Evolutionary conservation across 768 basidiomycete genomes (phyloP).

Genomic region (Chalciporus sphaerocephalus): DNA sequence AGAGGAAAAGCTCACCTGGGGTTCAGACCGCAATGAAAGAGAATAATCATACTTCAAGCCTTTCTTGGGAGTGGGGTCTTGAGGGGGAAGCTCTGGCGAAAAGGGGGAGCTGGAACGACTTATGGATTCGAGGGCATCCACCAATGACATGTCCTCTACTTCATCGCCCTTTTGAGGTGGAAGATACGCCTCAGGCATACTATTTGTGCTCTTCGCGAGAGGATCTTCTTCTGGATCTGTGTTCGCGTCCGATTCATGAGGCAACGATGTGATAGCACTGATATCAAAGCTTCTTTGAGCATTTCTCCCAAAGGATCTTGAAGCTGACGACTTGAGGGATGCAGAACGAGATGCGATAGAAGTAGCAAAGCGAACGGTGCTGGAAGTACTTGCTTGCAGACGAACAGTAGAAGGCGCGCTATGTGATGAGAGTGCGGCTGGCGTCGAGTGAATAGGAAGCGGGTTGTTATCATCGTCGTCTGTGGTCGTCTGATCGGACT

Average conservation of each 20-base stretch:
- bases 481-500: constrained; percentile 34
- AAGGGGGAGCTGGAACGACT: constrained; percentile 51
- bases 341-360: constrained; percentile 48
- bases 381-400: constrained; percentile 48
- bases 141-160: constrained; percentile 45
- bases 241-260: constrained; percentile 33
- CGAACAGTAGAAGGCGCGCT: constrained; percentile 48
- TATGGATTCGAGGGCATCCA: constrained; percentile 55
- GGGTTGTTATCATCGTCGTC: constrained; percentile 43
- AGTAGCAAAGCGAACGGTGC: constrained; percentile 46
- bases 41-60: constrained; percentile 46
- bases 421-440: constrained; percentile 47
- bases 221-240: constrained; percentile 37
- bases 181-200: constrained; percentile 51
- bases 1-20: constrained; percentile 41
- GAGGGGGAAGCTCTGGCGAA: constrained; percentile 35
- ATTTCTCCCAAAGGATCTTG: constrained; percentile 33
- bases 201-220: constrained; percentile 43
- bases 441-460: constrained; percentile 65
- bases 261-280: constrained; percentile 54
- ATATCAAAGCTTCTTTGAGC: constrained; percentile 53
- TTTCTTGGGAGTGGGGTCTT: constrained; percentile 45
- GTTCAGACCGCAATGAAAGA: constrained; percentile 55
- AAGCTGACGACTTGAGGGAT: constrained; percentile 30
- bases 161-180: constrained; percentile 44